Conservation (phyloP, 345 rosid species). For the Ceriops decandra region DNA sequence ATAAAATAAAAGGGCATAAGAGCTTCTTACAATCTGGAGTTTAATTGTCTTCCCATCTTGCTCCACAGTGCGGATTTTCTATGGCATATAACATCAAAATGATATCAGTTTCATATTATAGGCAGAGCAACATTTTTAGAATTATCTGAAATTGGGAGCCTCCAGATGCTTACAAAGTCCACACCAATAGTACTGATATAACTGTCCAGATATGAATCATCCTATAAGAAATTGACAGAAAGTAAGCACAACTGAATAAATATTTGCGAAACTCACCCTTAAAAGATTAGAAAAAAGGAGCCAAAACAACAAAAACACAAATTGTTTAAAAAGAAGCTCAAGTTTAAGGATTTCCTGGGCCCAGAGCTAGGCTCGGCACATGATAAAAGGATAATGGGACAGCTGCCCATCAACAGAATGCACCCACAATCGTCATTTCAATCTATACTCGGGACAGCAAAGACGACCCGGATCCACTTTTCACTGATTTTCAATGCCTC, state of each 20-base stretch:
- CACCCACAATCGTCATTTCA: too few relatives aligned
- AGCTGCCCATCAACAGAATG: too few relatives aligned
- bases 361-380: too few relatives aligned
- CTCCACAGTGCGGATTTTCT: conserved; percentile 91
- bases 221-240: conserved; percentile 35
- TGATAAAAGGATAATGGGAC: too few relatives aligned
- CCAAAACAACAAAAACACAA: not conserved
- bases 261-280: not conserved
- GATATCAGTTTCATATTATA: not conserved
- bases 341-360: not conserved
- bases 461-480: not conserved
- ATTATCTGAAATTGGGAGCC: not conserved
- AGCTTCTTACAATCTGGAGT: conserved; percentile 63
- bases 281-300: too few relatives aligned
- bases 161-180: conserved; percentile 63
- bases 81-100: conserved; percentile 14
- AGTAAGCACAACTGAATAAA: not conserved
- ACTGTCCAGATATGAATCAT: conserved; percentile 91
- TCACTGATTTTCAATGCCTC: too few relatives aligned
- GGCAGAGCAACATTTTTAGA: not conserved
- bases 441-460: not conserved
- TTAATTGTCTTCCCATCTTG: conserved; percentile 85
- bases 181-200: conserved; percentile 93
- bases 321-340: not conserved
- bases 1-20: not conserved